Evolutionary conservation across 805 yeast species (phyloP).

Genomic region (Candida multigemmis): DNA sequence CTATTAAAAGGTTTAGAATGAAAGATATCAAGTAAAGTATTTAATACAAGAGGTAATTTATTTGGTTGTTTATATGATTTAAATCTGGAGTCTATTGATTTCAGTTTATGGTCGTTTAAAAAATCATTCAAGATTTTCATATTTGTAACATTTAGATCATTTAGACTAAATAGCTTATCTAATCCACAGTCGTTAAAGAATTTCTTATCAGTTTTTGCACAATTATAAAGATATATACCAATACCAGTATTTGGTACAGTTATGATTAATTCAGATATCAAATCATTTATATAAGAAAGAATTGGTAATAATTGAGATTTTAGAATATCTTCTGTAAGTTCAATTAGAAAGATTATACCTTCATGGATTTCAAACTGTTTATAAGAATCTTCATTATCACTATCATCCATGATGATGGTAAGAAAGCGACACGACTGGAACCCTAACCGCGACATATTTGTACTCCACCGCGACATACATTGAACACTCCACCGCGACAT

Average conservation of each 20-base stretch:
- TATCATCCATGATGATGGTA: too few species aligned
- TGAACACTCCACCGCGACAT: too few species aligned
- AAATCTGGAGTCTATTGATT: conserved; percentile 2
- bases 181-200: conserved; percentile 32
- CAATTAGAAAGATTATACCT: conserved; percentile 57
- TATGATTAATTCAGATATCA: conserved; percentile 58
- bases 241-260: conserved; percentile 61
- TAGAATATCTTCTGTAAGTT: conserved; percentile 41
- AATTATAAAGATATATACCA: conserved; percentile 61
- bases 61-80: conserved; percentile 7
- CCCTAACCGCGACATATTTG: too few species aligned
- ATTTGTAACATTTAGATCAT: conserved; percentile 44
- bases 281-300: conserved; percentile 46
- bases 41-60: conserved; percentile 32
- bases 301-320: conserved; percentile 40
- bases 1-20: conserved; percentile 39
- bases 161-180: conserved; percentile 39
- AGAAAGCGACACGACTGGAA: too few species aligned
- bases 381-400: conserved; percentile 10
- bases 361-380: conserved; percentile 45
- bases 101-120: conserved; percentile 30
- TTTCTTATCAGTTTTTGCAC: conserved; percentile 22
- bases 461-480: too few species aligned
- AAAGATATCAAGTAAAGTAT: conserved; percentile 48
- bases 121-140: conserved; percentile 49